Conservation (phyloP, 2,329 filamentous ascomycete genomes). For the Ilyonectria sp. region DNA sequence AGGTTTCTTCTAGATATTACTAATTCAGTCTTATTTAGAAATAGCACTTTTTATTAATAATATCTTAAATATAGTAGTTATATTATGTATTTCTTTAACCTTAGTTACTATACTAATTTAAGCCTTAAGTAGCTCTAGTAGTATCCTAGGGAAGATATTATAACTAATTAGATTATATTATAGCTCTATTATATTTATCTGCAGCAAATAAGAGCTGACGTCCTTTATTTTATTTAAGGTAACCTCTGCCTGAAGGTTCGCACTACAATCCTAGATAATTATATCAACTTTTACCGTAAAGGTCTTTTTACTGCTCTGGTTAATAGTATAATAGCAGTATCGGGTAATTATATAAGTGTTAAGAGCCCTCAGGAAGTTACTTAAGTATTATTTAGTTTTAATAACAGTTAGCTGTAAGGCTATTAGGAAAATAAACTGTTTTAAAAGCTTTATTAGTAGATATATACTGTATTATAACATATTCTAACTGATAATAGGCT, state of each 20-base stretch:
- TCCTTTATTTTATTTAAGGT: slow-evolving; percentile 1
- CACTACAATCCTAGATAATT: slow-evolving; percentile 3
- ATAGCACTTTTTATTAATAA: slow-evolving; percentile 16
- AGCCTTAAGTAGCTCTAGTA: slow-evolving; percentile 16
- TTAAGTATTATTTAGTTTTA: slow-evolving; percentile 19
- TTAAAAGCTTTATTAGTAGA: slow-evolving; percentile 24
- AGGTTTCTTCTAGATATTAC: slow-evolving; percentile 22
- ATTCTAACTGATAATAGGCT: slow-evolving; percentile 9
- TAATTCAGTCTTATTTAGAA: slow-evolving; percentile 26
- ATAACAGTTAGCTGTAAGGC: slow-evolving; percentile 10
- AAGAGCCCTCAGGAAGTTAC: slow-evolving; percentile 18
- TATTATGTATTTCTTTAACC: slow-evolving; percentile 24
- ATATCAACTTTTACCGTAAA: slow-evolving; percentile 19
- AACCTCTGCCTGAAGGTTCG: slow-evolving; percentile 6
- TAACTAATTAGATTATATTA: slow-evolving; percentile 13
- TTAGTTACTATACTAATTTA: slow-evolving; percentile 12
- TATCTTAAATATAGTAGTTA: slow-evolving; percentile 19
- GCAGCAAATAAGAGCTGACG: slow-evolving; percentile 18
- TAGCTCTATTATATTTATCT: slow-evolving; percentile 24
- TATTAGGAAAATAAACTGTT: slow-evolving; percentile 22
- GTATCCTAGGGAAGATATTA: slow-evolving; percentile 4
- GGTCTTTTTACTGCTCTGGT: slow-evolving; percentile 12
- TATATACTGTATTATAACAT: slow-evolving; percentile 17
- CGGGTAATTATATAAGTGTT: slow-evolving; percentile 1
- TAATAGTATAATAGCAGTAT: slow-evolving; percentile 15